Evolutionary conservation across 352 stramenopile genomes (phyloP).

Genomic region (Globisporangium recalcitrans): DNA sequence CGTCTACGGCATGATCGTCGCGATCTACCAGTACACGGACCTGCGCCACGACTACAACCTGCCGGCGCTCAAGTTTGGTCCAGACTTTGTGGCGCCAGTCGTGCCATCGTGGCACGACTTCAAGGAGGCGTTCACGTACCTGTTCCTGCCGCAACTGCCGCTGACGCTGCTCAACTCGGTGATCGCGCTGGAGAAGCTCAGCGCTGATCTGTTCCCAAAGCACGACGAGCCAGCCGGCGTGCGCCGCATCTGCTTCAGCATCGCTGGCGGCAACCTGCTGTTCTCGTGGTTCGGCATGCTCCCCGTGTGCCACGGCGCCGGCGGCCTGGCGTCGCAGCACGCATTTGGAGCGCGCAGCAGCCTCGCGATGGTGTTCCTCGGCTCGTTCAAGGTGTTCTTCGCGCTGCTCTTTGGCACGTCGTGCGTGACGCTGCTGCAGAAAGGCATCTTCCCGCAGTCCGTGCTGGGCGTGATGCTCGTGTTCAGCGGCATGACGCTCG

Average conservation of each 20-base stretch:
- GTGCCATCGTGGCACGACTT: slow-evolving; percentile 57
- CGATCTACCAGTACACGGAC: slow-evolving; percentile 50
- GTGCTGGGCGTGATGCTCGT: slow-evolving; percentile 57
- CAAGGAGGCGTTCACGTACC: slow-evolving; percentile 72
- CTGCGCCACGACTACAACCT: slow-evolving; percentile 47
- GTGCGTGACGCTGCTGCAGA: slow-evolving; percentile 50
- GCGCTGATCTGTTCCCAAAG: slow-evolving; percentile 85
- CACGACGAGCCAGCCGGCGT: slow-evolving; percentile 51
- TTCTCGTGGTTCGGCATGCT: slow-evolving; percentile 89
- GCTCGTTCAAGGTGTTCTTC: slow-evolving; percentile 85
- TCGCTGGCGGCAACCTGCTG: slow-evolving; percentile 77
- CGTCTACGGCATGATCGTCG: slow-evolving; percentile 61
- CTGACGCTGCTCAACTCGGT: slow-evolving; percentile 91
- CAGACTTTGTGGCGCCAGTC: slow-evolving; percentile 52
- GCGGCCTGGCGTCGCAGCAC: slow-evolving; percentile 90
- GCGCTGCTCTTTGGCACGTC: slow-evolving; percentile 85
- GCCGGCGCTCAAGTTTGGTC: slow-evolving; percentile 43
- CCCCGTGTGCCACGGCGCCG: slow-evolving; percentile 91
- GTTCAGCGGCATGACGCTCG: slow-evolving; percentile 50
- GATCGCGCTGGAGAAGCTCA: slow-evolving; percentile 88
- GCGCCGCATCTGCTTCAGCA: slow-evolving; percentile 63
- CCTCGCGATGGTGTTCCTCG: slow-evolving; percentile 88
- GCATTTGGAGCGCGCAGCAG: slow-evolving; percentile 89
- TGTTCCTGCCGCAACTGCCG: slow-evolving; percentile 88
- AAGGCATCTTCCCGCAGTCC: slow-evolving; percentile 49